These are phyloP conservation scores for Tylopilus sp. DNA, from an alignment of 1,284 basidiomycete species.

Conservation along the genomic window DNA sequence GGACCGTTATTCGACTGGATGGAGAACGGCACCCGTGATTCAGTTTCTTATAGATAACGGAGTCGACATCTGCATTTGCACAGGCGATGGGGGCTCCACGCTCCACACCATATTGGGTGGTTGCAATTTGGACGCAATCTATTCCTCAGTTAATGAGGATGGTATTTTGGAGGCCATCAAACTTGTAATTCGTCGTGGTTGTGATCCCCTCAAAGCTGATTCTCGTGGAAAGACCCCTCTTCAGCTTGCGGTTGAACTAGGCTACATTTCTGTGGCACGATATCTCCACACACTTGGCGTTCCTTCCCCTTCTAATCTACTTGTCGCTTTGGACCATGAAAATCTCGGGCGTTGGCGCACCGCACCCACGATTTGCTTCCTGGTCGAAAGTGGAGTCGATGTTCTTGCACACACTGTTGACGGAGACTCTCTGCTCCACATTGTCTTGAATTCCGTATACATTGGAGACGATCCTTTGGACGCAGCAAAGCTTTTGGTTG, in stretches of 20 bases:
- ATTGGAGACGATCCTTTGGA: rapidly evolving
- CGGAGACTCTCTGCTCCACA: too few relatives aligned
- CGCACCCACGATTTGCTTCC: not conserved
- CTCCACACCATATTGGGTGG: not conserved
- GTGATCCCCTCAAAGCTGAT: not conserved
- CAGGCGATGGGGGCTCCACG: not conserved
- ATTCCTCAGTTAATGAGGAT: not conserved
- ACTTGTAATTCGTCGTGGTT: not conserved
- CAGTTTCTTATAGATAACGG: not conserved
- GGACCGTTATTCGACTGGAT: not conserved
- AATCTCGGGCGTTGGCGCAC: too few relatives aligned
- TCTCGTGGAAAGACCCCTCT: not conserved
- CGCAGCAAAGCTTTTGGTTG: too few relatives aligned
- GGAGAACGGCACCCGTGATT: not conserved
- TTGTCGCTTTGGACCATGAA: not conserved
- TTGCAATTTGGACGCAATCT: too few relatives aligned
- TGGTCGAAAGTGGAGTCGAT: not conserved
- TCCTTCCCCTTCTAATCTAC: not conserved
- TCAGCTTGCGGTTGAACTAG: too few relatives aligned
- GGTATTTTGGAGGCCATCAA: not conserved
- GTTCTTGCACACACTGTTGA: not conserved
- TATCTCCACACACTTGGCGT: not conserved
- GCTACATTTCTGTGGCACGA: too few relatives aligned
- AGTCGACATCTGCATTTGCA: not conserved
- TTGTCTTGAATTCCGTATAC: not conserved